These are phyloP conservation scores for Vitis riparia DNA, from an alignment of 164 flowering plant genomes.

Conservation along the genomic window DNA sequence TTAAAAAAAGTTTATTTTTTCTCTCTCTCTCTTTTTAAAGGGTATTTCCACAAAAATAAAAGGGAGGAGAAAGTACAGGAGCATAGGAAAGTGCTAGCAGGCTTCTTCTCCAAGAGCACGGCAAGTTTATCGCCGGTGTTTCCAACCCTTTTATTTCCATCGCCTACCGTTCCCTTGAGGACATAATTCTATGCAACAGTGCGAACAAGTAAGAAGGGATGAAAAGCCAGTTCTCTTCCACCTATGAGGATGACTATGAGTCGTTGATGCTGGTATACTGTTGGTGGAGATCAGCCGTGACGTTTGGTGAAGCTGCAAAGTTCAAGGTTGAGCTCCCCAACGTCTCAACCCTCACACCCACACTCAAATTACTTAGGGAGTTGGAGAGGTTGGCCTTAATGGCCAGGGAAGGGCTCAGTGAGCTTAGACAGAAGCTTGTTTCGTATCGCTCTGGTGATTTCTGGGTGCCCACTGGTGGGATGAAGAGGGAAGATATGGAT, in stretches of 20 bases:
- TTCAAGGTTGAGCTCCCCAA: constrained; percentile 31
- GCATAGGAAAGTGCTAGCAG: too few species aligned
- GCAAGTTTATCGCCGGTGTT: too few species aligned
- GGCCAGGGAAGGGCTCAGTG: constrained; percentile 60
- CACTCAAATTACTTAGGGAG: constrained; percentile 59
- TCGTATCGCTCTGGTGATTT: constrained; percentile 66
- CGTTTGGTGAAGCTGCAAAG: constrained; percentile 26
- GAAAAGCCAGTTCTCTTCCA: constrained; percentile 15
- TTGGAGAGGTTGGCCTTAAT: constrained; percentile 65
- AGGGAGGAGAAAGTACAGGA: too few species aligned
- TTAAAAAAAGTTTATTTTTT: too few species aligned
- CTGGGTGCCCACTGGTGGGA: constrained; percentile 68
- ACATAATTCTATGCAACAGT: too few species aligned
- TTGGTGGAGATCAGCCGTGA: constrained; percentile 63
- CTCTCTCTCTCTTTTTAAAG: too few species aligned
- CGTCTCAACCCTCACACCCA: constrained; percentile 41
- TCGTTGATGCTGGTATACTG: constrained; percentile 17
- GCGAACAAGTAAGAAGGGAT: neutral
- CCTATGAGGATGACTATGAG: constrained; percentile 29
- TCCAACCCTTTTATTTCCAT: too few species aligned
- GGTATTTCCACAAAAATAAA: too few species aligned
- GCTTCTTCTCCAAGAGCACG: too few species aligned
- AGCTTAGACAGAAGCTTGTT: constrained; percentile 64
- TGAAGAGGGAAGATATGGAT: constrained; percentile 63
- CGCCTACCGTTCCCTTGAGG: too few species aligned